Base-by-base conservation (phyloP, 148 eudicot species). In the Salicornia ramosissima region DNA sequence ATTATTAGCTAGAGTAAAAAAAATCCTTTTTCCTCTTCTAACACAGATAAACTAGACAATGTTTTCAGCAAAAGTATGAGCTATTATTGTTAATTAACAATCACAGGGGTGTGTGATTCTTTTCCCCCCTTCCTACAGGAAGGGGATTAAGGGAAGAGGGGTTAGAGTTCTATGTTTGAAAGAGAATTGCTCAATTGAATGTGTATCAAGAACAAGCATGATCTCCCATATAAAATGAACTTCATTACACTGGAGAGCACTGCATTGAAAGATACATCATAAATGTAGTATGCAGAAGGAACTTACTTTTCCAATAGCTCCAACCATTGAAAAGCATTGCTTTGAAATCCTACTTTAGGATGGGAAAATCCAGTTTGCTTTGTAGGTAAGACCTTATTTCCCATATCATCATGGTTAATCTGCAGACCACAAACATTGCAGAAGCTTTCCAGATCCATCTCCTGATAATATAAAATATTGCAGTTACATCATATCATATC, bases 371-470 rank as follows among this genome's bases (percentile, higher is more conserved):
- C 83, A 71, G 92, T 72, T 84, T 90, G 96, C 84, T 88, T 93
- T 64, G 85, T 58, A 39, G 89, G 85, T 72, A 93, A 71, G 50
- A 83, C 78, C 60, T 79, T 86, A 18, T 79, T 87, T 64, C 90
- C 97, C 68, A 60, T 46, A 30, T 82, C 96, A 73, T 87, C 89
- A 52, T 56, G 67, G 40, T 82, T 76, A 51, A 71, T 88, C 77
- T 81, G 81, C 22, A 93, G 84, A 73, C 90, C 97, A 84, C 98
- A 88, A 43, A 82, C 86, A 63, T 64, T 71, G 84, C 97, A 90
- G 45, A 93, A 77, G 42, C 82, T 83, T 76, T 85, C 95, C 72
- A 90, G 47, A 71, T 93, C 97, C 33, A 83, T 70, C 80, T 85
- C 98, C 97, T 92, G 78, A 70, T 36, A 64, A 64, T 50, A 15